phyloP scores from a whole-genome alignment of 108 stramenopile genomes.

The Stephanodiscus minutulus region DNA sequence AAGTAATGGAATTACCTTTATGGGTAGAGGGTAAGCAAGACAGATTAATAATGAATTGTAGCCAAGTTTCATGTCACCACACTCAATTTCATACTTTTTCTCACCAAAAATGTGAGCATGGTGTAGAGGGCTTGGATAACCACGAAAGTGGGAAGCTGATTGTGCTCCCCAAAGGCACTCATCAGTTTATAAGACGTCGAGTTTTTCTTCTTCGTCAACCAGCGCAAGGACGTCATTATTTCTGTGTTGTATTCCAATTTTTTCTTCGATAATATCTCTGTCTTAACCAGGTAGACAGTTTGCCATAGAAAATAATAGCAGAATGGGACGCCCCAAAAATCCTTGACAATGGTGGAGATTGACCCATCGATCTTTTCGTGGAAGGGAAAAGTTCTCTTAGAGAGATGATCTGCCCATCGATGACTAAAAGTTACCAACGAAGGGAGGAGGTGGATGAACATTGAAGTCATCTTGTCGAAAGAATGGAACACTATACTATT shows the following conservation, averaged over 20 bases:
- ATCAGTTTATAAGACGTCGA: slow-evolving; percentile 42
- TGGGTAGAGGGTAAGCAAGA: not conserved
- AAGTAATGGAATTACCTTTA: slow-evolving; percentile 24
- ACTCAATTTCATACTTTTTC: not conserved
- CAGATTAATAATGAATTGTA: not conserved
- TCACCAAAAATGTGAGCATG: slow-evolving; percentile 33
- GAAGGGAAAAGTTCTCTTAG: slow-evolving; percentile 27
- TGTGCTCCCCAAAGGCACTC: slow-evolving; percentile 48
- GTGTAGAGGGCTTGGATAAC: slow-evolving; percentile 44
- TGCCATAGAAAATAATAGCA: slow-evolving; percentile 70
- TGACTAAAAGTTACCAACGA: slow-evolving; percentile 56
- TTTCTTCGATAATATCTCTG: slow-evolving; percentile 63
- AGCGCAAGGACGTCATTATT: slow-evolving; percentile 47
- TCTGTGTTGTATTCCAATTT: slow-evolving; percentile 45
- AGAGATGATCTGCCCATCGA: slow-evolving; percentile 60
- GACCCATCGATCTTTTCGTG: slow-evolving; percentile 38
- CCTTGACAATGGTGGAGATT: slow-evolving; percentile 22
- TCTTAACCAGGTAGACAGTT: slow-evolving; percentile 67
- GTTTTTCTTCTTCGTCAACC: slow-evolving; percentile 37
- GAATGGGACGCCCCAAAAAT: slow-evolving; percentile 46
- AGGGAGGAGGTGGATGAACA: slow-evolving; percentile 81
- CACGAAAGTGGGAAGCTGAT: slow-evolving; percentile 52
- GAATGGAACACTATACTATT: slow-evolving; percentile 86
- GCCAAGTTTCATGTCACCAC: not conserved
- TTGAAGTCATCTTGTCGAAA: slow-evolving; percentile 78